A percentile compares a stretch with the other conserved stretches of the same genome.
These are phyloP conservation scores for Botrytis aclada DNA, from an alignment of 2,329 filamentous ascomycete genomes.

Conservation along the genomic window DNA sequence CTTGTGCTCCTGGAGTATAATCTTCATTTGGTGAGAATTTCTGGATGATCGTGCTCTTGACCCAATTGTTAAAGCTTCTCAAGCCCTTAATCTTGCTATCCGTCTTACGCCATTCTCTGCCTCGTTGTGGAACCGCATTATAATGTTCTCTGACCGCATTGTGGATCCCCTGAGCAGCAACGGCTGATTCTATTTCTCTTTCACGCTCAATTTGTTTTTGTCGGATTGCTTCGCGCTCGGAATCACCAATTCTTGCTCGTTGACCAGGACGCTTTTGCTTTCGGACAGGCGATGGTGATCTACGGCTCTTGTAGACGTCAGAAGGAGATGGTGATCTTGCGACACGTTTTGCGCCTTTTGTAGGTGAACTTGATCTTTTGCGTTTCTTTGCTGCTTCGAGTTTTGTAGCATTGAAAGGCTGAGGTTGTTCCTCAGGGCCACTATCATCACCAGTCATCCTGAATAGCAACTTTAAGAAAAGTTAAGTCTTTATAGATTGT, in stretches of 20 bases:
- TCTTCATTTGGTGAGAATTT: constrained; percentile 87
- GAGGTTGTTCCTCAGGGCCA: constrained; percentile 39
- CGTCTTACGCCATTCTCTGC: constrained; percentile 89
- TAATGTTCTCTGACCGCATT: constrained; percentile 93
- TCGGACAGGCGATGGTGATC: constrained; percentile 41
- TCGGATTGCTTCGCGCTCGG: constrained; percentile 65
- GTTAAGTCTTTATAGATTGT: not conserved
- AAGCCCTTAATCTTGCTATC: constrained; percentile 94
- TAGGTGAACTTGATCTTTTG: constrained; percentile 41
- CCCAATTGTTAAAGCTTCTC: constrained; percentile 96
- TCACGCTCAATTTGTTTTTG: constrained; percentile 56
- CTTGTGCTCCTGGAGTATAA: constrained; percentile 58
- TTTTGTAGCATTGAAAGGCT: constrained; percentile 44
- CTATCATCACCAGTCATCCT: constrained; percentile 38
- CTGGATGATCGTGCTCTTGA: constrained; percentile 96
- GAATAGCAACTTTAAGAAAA: constrained; percentile 10
- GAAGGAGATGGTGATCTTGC: constrained; percentile 33
- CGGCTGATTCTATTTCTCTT: constrained; percentile 42
- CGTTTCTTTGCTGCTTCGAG: constrained; percentile 44
- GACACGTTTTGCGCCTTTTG: constrained; percentile 30
- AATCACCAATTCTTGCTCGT: constrained; percentile 62
- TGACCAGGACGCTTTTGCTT: constrained; percentile 69
- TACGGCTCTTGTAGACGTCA: constrained; percentile 26
- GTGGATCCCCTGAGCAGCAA: constrained; percentile 57
- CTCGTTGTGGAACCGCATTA: constrained; percentile 90